Evolutionary conservation across 441 rosid genomes (phyloP).

Genomic region (California macrophylla): DNA sequence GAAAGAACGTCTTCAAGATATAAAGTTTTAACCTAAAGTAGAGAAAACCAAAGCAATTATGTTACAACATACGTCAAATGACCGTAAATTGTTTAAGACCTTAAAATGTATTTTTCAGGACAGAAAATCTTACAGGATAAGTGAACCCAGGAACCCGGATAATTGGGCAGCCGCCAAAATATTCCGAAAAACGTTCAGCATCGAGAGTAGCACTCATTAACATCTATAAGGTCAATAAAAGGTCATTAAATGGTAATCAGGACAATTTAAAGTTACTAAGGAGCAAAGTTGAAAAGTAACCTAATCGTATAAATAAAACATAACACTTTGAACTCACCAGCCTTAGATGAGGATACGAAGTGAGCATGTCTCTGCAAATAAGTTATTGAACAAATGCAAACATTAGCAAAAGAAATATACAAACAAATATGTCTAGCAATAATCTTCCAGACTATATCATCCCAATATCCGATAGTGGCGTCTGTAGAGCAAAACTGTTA

Average conservation of each 20-base stretch:
- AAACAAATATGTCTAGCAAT: background rate
- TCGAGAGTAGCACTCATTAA: constrained; percentile 97
- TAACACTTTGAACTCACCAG: constrained; percentile 54
- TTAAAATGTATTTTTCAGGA: constrained; percentile 4
- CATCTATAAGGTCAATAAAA: constrained; percentile 36
- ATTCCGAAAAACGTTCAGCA: constrained; percentile 78
- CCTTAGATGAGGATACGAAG: constrained; percentile 68
- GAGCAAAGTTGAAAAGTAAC: constrained; percentile 3
- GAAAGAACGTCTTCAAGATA: constrained; percentile 82
- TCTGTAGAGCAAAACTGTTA: background rate
- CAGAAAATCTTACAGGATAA: constrained; percentile 51
- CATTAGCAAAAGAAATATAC: background rate
- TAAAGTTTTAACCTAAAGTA: constrained; percentile 60
- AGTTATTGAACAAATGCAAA: background rate
- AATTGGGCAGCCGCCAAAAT: constrained; percentile 95
- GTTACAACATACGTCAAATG: constrained; percentile 15
- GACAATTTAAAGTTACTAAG: background rate
- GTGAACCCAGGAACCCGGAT: constrained; percentile 90
- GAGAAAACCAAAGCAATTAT: constrained; percentile 13
- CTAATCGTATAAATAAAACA: constrained; percentile 11
- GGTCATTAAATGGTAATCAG: background rate
- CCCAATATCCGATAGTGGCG: background rate
- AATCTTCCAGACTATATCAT: background rate
- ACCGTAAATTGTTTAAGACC: constrained; percentile 1
- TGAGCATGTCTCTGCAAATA: constrained; percentile 81